phyloP scores from a whole-genome alignment of 805 yeast species.

The Saturnispora sekii region DNA sequence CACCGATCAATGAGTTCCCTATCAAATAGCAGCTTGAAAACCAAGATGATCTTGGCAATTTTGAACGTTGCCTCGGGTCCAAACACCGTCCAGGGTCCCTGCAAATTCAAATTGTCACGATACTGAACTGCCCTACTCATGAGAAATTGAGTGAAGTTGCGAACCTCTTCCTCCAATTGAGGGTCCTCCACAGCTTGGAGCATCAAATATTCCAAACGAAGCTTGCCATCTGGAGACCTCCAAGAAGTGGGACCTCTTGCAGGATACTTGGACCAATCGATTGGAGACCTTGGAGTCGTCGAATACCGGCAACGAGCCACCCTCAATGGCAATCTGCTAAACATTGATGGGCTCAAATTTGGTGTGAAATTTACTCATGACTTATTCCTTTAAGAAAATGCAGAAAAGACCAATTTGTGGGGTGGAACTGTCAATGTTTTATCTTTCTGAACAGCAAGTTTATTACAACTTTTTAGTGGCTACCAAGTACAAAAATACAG shows the following conservation, averaged over 20 bases:
- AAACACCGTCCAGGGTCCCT: neutral
- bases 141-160: conserved; percentile 1
- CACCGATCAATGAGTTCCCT: conserved; percentile 5
- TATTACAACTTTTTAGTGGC: conserved; percentile 9
- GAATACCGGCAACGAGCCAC: neutral
- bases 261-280: conserved; percentile 9
- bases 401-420: conserved; percentile 5
- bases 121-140: neutral
- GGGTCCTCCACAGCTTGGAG: conserved; percentile 7
- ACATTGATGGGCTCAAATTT: too few species aligned
- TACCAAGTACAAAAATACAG: conserved; percentile 1
- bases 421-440: conserved; percentile 4
- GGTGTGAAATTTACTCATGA: too few species aligned
- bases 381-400: neutral
- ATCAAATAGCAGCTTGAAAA: conserved; percentile 8
- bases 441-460: neutral
- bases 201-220: conserved; percentile 11
- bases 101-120: neutral
- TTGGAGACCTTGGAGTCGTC: neutral
- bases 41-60: conserved; percentile 4
- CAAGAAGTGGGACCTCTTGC: conserved; percentile 10
- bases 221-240: conserved; percentile 5
- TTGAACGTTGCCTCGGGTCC: conserved; percentile 2
- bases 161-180: conserved; percentile 2
- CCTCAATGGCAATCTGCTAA: too few species aligned